Base-by-base conservation (phyloP, 2,329 filamentous ascomycete genomes). In the Lecanicillium sp. region DNA sequence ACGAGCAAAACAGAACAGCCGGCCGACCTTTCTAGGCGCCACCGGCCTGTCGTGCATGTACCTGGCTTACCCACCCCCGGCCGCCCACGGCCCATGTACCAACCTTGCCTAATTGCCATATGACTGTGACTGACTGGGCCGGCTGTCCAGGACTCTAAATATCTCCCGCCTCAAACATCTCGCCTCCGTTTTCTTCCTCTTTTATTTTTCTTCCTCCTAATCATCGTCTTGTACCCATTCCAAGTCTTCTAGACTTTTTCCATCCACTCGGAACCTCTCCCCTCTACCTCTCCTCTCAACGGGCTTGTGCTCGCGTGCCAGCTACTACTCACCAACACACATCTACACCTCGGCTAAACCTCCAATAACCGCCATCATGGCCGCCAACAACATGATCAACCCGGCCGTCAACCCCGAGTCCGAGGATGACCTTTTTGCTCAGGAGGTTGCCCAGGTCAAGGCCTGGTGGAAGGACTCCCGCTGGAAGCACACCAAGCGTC, bases 381-480 rank as follows among this genome's bases (percentile, higher is more conserved):
- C 78, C 53, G 69, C 75, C 56, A 77, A 77, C 67, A 83, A 81
- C 65, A 84, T 84, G 81, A 62, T 74, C 49, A 78, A 73, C 63
- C 62, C 70, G 56, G 70, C 77, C 52, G 70, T 81, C 56, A 76
- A 81, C 62, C 74, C 75, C 45, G 70, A 73, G 50, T 57, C 63
- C 48, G 81, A 84, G 62, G 80, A 84, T 52, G 71, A 86, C 60
- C 71, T 83, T 61, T 95, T 86, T 71, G 76, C 81, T 61, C 78
- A 85, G 57, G 93, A 98, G 66, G 89, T 97, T 51, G 81, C 85
- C 60, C 82, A 86, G 56, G 85, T 97, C 57, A 88, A 96, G 79
- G 73, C 86, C 67, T 98, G 93, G 93, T 98, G 93, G 93, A 78
- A 75, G 45, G 87, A 94, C 60, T 81, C 89, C 49, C 80, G 93